Base-by-base conservation (phyloP, 371 early-diverging fungal species). In the Blakeslea trispora region DNA sequence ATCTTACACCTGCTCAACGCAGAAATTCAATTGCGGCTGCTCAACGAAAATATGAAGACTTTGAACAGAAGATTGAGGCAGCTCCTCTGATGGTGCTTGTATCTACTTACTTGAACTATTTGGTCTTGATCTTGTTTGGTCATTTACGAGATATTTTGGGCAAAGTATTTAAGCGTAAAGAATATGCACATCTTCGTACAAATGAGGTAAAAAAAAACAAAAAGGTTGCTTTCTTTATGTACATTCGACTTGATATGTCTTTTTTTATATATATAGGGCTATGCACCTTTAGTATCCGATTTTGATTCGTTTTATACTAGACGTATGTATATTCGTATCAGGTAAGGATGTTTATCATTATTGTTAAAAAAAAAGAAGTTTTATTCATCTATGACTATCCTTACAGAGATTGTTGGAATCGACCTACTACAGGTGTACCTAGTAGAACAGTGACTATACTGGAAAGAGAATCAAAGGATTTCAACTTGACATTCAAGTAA, bases 261-360 rank as follows among this genome's bases (percentile, higher is more conserved):
- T 28, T 28, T 28, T 7, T 28, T 28, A 5, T 3, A 5, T 28
- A 28, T 28, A 46, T 28, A 87, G 87, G 92, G 95, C 18, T 87
- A 88, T 78, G 95, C 98, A 19, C 92, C 99, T 59, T 63, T 96
- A 61, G 88, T 92, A 52, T 87, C 94, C 49, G 95, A 95, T 68
- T 93, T 98, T 81, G 95, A 99, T 66, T 95, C 95, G 59, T 96
- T 99, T 75, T 99, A 95, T 83, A 92, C 91, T 51, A 83, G 99
- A 55, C 88, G 96, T 50, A 79, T 99, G 57, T 99, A 98, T 74
- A 72, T 82, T 45, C 91, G 99, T 55, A 97, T 99, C 61, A 85
- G 80, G 80, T 77, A 77, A 44, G 28, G 17, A n/a, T n/a, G n/a
- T n/a, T n/a, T n/a, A n/a, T n/a, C n/a, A n/a, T n/a, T n/a, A n/a